A percentile compares a stretch with the other conserved stretches of the same genome.
phyloP scores from a whole-genome alignment of 352 stramenopile species.

The Globisporangium camurandrum region DNA sequence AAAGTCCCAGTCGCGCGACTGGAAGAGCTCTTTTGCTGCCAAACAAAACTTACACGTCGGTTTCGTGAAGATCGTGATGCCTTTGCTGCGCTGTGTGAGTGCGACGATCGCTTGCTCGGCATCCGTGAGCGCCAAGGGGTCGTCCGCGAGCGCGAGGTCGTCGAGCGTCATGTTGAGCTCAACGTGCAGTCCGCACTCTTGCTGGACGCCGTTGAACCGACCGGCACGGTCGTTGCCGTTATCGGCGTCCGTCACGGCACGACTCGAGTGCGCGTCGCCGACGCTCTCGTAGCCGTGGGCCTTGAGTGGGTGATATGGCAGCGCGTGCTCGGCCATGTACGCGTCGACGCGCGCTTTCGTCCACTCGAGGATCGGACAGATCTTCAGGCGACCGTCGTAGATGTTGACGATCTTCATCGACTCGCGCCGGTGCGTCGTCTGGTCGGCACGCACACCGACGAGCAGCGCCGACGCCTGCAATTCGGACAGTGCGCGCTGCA shows the following conservation, averaged over 20 bases:
- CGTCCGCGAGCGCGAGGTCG: conserved; percentile 31
- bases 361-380: conserved; percentile 82
- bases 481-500: conserved; percentile 63
- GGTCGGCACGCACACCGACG: conserved; percentile 69
- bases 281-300: conserved; percentile 75
- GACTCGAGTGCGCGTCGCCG: conserved; percentile 78
- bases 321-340: conserved; percentile 58
- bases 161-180: conserved; percentile 64
- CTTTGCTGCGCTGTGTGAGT: conserved; percentile 35
- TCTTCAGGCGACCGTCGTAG: conserved; percentile 77
- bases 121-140: conserved; percentile 40
- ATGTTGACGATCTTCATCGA: conserved; percentile 70
- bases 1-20: conserved; percentile 45
- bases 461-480: conserved; percentile 57
- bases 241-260: conserved; percentile 58
- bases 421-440: conserved; percentile 66
- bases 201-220: conserved; percentile 70
- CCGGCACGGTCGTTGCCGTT: conserved; percentile 63
- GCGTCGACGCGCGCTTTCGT: conserved; percentile 65
- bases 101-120: conserved; percentile 31
- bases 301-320: conserved; percentile 84
- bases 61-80: conserved; percentile 67
- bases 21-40: conserved; percentile 52
- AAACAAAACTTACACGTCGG: conserved; percentile 72
- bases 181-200: conserved; percentile 81